Evolutionary conservation across 83 land plant genomes (phyloP).

Genomic region (Thuja plicata): DNA sequence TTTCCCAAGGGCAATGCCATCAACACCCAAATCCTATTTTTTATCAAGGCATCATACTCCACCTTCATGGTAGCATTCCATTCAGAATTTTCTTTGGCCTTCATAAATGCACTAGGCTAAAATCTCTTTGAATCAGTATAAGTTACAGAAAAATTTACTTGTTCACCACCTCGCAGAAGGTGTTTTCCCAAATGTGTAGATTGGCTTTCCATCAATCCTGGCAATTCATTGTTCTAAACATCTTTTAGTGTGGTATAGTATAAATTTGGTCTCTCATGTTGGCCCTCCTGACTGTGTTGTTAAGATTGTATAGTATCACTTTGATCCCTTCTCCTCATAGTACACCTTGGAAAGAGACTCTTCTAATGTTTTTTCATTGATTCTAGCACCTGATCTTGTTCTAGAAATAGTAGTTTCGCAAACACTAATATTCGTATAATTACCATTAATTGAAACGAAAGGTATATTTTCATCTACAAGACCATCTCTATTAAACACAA

Average conservation of each 20-base stretch:
- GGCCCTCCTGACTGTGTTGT: no score
- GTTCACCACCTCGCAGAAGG: neutral
- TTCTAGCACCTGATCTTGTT: neutral
- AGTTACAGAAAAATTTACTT: neutral
- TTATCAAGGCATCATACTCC: neutral
- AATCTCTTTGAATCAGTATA: neutral
- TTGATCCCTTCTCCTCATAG: neutral
- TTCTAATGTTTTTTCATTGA: neutral
- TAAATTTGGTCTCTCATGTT: no score
- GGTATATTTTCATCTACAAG: neutral
- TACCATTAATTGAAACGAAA: neutral
- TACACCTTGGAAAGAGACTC: neutral
- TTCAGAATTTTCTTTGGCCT: neutral
- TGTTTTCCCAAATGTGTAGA: neutral
- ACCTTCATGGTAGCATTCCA: neutral
- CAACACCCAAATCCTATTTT: no score
- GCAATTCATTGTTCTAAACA: no score
- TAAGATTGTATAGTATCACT: no score
- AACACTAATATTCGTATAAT: neutral
- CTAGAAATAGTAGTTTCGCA: neutral
- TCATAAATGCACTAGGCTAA: neutral
- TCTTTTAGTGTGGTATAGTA: no score
- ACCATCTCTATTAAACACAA: neutral
- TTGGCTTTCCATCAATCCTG: no score
- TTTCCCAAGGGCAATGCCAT: no score